These are phyloP conservation scores for Knoxdaviesia proteae DNA, from an alignment of 2,329 filamentous ascomycete species.

Conservation along the genomic window DNA sequence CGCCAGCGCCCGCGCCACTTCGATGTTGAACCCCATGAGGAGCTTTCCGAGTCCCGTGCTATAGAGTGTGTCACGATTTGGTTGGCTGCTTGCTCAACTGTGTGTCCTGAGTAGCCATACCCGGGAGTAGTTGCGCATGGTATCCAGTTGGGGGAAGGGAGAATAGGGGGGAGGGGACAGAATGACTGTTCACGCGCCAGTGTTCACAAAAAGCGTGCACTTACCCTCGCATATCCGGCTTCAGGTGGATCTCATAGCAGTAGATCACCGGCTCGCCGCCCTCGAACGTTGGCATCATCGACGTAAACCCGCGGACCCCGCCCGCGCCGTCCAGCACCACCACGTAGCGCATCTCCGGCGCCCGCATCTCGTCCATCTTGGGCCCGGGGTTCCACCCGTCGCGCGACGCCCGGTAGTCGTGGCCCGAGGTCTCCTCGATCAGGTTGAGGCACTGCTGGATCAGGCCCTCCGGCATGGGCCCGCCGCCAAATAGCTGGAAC, in stretches of 20 bases:
- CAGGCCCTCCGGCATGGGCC: constrained; percentile 19
- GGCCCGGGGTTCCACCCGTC: constrained; percentile 38
- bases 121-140: too few species aligned
- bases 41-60: constrained; percentile 42
- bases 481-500: constrained; percentile 21
- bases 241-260: constrained; percentile 60
- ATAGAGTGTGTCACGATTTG: background rate
- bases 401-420: constrained; percentile 41
- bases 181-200: too few species aligned
- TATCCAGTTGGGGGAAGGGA: too few species aligned
- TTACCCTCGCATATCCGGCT: constrained; percentile 30
- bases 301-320: constrained; percentile 32
- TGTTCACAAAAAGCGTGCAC: constrained; percentile 5
- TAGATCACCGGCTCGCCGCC: constrained; percentile 47
- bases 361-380: constrained; percentile 49
- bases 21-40: constrained; percentile 35
- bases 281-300: constrained; percentile 54
- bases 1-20: constrained; percentile 29
- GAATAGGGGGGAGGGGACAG: too few species aligned
- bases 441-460: constrained; percentile 31
- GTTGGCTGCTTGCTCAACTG: background rate
- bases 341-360: constrained; percentile 46
- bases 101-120: too few species aligned
- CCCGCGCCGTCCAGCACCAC: constrained; percentile 24
- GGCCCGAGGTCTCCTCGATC: constrained; percentile 40